Percentiles rank a stretch among this genome's conserved stretches.
Conservation (phyloP, 2,329 filamentous ascomycete genomes). For the Exophiala alcalophila region DNA sequence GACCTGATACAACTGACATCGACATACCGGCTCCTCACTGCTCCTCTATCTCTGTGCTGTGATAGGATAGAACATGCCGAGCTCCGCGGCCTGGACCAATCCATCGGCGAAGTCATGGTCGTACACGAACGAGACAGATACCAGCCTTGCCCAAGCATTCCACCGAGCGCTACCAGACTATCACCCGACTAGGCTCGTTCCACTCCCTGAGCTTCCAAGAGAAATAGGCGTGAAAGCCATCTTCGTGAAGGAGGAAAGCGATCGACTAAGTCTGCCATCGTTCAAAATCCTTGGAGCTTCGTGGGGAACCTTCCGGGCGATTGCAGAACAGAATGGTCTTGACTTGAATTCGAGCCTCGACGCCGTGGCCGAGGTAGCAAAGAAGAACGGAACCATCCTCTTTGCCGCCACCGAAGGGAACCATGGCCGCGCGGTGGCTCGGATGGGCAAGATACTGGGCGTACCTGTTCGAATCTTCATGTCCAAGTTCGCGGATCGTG, state of each 20-base stretch:
- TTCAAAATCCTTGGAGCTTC: constrained; percentile 81
- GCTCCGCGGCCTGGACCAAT: constrained; percentile 16
- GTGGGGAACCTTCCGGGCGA: constrained; percentile 64
- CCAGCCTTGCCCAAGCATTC: constrained; percentile 41
- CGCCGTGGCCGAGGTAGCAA: constrained; percentile 40
- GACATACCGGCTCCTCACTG: no score
- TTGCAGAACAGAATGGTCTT: constrained; percentile 46
- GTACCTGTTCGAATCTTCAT: constrained; percentile 61
- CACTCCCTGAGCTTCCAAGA: constrained; percentile 54
- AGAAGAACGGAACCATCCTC: constrained; percentile 41
- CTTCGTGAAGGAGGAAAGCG: constrained; percentile 68
- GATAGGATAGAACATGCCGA: constrained; percentile 7
- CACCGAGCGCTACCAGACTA: constrained; percentile 60
- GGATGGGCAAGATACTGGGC: constrained; percentile 61
- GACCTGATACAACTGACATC: no score
- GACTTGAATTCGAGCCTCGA: constrained; percentile 44
- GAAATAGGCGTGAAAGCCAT: constrained; percentile 58
- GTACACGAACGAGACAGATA: constrained; percentile 10
- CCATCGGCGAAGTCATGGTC: constrained; percentile 16
- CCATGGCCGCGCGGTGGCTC: constrained; percentile 69
- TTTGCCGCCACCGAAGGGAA: constrained; percentile 73
- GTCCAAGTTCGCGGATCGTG: constrained; percentile 50
- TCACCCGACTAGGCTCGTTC: constrained; percentile 53
- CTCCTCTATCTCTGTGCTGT: neutral
- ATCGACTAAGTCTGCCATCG: constrained; percentile 64